These are phyloP conservation scores for Penicillium sp. DNA, from an alignment of 2,329 filamentous ascomycete species.

Conservation along the genomic window DNA sequence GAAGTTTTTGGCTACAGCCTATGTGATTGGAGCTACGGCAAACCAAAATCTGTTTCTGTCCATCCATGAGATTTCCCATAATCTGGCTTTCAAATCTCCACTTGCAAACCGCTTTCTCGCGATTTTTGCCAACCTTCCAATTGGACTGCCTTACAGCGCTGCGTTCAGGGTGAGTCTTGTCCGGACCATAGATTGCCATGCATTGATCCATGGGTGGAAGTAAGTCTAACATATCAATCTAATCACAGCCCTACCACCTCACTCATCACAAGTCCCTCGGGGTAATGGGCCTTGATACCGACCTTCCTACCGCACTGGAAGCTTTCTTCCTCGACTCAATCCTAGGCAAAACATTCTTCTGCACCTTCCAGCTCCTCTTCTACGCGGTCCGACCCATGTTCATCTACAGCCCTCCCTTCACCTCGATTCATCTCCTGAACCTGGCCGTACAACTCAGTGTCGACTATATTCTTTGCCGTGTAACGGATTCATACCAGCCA, in stretches of 20 bases:
- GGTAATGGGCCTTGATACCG: constrained; percentile 91
- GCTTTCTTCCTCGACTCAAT: constrained; percentile 88
- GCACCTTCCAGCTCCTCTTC: constrained; percentile 98
- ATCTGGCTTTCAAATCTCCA: constrained; percentile 81
- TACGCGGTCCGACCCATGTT: constrained; percentile 95
- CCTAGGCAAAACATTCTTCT: constrained; percentile 96
- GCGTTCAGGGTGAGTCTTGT: constrained; percentile 67
- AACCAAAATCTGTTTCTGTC: constrained; percentile 99
- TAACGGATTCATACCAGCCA: constrained; percentile 52
- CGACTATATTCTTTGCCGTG: constrained; percentile 62
- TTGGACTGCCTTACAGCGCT: constrained; percentile 91
- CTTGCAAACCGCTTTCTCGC: constrained; percentile 78
- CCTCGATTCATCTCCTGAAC: constrained; percentile 77
- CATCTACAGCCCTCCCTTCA: constrained; percentile 83
- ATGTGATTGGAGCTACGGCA: constrained; percentile 85
- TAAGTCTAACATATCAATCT: no score
- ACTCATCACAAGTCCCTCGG: constrained; percentile 98
- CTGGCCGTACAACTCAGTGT: constrained; percentile 70
- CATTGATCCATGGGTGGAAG: no score
- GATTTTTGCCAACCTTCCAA: constrained; percentile 90
- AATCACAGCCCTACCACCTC: constrained; percentile 92
- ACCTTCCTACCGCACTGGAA: constrained; percentile 87
- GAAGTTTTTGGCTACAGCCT: constrained; percentile 79
- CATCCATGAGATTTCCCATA: constrained; percentile 98
- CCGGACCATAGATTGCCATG: background rate